These are phyloP conservation scores for Russula lepida DNA, from an alignment of 768 basidiomycete genomes.

Conservation along the genomic window DNA sequence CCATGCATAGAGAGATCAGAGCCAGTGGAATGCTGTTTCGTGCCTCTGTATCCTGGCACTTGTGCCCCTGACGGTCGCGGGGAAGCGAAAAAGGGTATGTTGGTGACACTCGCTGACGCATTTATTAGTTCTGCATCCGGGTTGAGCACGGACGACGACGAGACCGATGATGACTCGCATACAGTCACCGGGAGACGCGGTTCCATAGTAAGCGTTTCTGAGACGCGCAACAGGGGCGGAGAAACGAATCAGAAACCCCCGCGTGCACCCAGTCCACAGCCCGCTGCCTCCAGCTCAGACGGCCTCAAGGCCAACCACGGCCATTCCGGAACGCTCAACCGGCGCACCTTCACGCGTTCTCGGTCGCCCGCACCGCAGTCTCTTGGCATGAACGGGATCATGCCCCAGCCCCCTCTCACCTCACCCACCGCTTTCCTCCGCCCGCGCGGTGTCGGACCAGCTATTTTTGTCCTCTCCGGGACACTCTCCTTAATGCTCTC, in stretches of 20 bases:
- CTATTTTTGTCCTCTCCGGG: slow-evolving; percentile 39
- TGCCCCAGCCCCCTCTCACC: slow-evolving; percentile 27
- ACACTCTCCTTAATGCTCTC: slow-evolving; percentile 38
- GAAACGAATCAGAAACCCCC: neutral
- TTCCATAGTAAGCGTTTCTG: neutral
- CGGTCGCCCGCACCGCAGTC: slow-evolving; percentile 50
- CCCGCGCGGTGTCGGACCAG: slow-evolving; percentile 24
- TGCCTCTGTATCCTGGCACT: neutral
- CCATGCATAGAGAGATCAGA: neutral
- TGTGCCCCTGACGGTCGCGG: neutral
- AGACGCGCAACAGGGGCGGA: slow-evolving; percentile 1
- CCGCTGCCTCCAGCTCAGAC: slow-evolving; percentile 28
- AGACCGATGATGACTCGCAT: slow-evolving; percentile 43
- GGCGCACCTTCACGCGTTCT: slow-evolving; percentile 59
- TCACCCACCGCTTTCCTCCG: slow-evolving; percentile 42
- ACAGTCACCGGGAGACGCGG: slow-evolving; percentile 12
- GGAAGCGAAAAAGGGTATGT: neutral
- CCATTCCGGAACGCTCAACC: slow-evolving; percentile 29
- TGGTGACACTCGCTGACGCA: neutral
- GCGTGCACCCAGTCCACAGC: slow-evolving; percentile 15
- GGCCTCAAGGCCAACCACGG: slow-evolving; percentile 33
- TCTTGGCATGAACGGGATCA: slow-evolving; percentile 30
- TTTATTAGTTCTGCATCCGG: slow-evolving; percentile 40
- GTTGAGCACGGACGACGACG: slow-evolving; percentile 45
- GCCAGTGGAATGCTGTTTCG: neutral